phyloP scores from a whole-genome alignment of 2,329 filamentous ascomycete species.

The Thielaviopsis musarum region DNA sequence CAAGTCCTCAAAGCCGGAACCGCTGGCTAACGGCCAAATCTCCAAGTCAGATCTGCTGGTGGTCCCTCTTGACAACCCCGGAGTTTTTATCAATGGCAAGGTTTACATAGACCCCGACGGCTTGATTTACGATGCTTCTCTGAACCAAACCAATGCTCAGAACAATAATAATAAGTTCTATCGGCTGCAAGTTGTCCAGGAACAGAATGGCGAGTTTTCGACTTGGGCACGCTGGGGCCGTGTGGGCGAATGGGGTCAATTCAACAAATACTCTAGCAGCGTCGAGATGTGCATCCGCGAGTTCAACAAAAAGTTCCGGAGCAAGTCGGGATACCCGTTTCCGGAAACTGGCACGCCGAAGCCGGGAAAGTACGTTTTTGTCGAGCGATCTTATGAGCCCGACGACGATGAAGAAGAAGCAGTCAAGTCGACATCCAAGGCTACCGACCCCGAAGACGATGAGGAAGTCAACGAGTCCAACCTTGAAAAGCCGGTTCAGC shows the following conservation, averaged over 20 bases:
- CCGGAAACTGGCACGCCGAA: constrained; percentile 38
- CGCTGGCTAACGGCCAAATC: constrained; percentile 27
- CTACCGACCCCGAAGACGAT: constrained; percentile 15
- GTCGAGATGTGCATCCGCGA: constrained; percentile 28
- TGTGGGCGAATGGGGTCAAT: constrained; percentile 45
- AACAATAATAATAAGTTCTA: constrained; percentile 78
- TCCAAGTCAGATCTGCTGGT: constrained; percentile 27
- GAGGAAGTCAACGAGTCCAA: constrained; percentile 20
- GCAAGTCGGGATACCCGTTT: constrained; percentile 43
- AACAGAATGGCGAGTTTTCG: constrained; percentile 2
- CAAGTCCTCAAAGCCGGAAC: constrained; percentile 20
- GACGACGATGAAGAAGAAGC: constrained; percentile 43
- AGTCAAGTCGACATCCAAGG: constrained; percentile 16
- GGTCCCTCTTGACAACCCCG: constrained; percentile 35
- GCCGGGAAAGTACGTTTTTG: constrained; percentile 58
- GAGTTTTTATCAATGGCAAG: constrained; percentile 21
- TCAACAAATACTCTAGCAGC: constrained; percentile 24
- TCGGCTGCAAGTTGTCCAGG: constrained; percentile 41
- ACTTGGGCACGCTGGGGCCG: constrained; percentile 67
- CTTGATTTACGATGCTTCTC: constrained; percentile 59
- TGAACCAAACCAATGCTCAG: constrained; percentile 60
- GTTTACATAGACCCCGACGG: constrained; percentile 52
- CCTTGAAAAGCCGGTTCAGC: constrained; percentile 42
- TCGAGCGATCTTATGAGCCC: constrained; percentile 60
- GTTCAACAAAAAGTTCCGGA: constrained; percentile 45